phyloP scores from a whole-genome alignment of 2,329 filamentous ascomycete genomes.

The Huntiella abstrusa region DNA sequence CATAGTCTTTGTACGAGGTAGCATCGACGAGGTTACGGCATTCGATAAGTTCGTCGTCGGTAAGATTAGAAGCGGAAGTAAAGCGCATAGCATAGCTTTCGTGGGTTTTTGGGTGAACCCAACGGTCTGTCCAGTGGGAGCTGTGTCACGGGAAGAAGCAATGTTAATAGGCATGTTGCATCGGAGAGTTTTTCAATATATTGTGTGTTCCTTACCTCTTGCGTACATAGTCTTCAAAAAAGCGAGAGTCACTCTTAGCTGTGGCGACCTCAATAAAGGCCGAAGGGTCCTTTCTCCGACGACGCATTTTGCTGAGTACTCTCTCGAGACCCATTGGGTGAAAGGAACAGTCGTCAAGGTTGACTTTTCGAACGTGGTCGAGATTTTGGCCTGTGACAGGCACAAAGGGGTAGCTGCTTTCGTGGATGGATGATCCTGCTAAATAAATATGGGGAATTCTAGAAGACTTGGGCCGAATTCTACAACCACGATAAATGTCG shows the following conservation, averaged over 20 bases:
- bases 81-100: conserved; percentile 26
- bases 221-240: conserved; percentile 10
- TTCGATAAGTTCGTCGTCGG: conserved; percentile 25
- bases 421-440: too few species aligned
- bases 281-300: conserved; percentile 26
- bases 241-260: conserved; percentile 72
- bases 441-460: too few species aligned
- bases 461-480: too few species aligned
- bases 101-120: conserved; percentile 31
- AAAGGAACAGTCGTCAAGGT: background rate
- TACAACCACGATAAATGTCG: too few species aligned
- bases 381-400: too few species aligned
- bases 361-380: too few species aligned
- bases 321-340: conserved; percentile 8
- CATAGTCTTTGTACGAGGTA: conserved; percentile 48
- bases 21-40: conserved; percentile 40
- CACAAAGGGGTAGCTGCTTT: too few species aligned
- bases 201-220: conserved; percentile 7
- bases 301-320: conserved; percentile 10
- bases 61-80: conserved; percentile 21
- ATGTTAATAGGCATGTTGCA: background rate
- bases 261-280: conserved; percentile 74
- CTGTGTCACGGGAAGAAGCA: conserved; percentile 1
- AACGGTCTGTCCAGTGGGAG: conserved; percentile 20
- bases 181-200: background rate